Base-by-base conservation (phyloP, 2,329 filamentous ascomycete species). In the Parafenestella ontariensis region DNA sequence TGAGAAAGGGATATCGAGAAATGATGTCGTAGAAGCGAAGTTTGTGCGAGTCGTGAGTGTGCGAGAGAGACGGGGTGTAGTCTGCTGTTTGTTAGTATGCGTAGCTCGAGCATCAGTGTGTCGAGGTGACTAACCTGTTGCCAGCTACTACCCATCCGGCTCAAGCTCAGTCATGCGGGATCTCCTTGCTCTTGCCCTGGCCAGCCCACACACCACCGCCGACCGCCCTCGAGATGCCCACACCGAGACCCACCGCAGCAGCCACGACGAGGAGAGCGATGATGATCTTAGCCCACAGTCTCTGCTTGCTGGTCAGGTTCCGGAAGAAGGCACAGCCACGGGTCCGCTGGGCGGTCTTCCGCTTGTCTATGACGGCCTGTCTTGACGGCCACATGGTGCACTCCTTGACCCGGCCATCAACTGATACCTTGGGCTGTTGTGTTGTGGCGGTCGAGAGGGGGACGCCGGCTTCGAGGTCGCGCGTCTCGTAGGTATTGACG, bases 331-430 rank as follows among this genome's bases (percentile, higher is more conserved):
- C 74, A 62, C 74, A 78, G 58, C 75, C 75, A 44, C 69, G 71
- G 43, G 65, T 66, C 41, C 74, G 68, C 69, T 78, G 73, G 64
- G 74, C 72, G 36, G 60, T 62, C 65, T 72, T 74, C 52, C 74
- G 72, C 65, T 76, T 76, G 61, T 79, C 75, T 62, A 77, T 71
- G 52, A 82, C 74, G 28, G 79, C 79, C 66, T 80, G 75, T 60
- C 76, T 76, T 37, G 78, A 78, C 7, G 80, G 80, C 80, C 80
- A 82, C 79, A 82, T 81, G 59, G 76, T 78, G 76, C 79, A 81
- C 56, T 82, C 80, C 66, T 80, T 80, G 61, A 67, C 62, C 48
- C 74, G 66, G 48, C 71, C 75, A 56, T 80, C 78, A 57, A 81
- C 71, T 23, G 69, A 73, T 49, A 73, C 57, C 59, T 77, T 78